A percentile compares a stretch with the other conserved stretches of the same genome.
phyloP scores from a whole-genome alignment of 352 stramenopile species.

The Pythium sukuiense region DNA sequence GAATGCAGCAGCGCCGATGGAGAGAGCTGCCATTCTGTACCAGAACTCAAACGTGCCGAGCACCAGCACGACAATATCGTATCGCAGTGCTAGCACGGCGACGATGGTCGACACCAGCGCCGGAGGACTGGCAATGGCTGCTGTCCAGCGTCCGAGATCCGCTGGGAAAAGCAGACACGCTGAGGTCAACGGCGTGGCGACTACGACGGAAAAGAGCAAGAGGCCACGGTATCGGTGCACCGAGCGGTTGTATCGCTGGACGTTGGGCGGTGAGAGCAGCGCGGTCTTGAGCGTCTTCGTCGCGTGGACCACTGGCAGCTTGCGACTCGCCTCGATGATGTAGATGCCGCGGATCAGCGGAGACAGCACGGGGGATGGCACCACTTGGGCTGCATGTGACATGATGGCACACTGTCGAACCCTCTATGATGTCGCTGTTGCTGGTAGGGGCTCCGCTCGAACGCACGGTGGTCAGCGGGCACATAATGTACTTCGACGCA shows the following conservation, averaged over 20 bases:
- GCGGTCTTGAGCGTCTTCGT: not conserved
- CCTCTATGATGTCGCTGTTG: no score
- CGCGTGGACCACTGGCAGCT: not conserved
- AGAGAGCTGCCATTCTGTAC: not conserved
- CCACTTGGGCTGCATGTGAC: not conserved
- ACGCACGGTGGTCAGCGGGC: no score
- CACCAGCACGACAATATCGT: not conserved
- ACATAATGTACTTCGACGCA: no score
- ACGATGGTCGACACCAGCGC: not conserved
- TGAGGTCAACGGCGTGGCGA: not conserved
- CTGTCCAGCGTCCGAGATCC: not conserved
- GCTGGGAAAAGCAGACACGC: not conserved
- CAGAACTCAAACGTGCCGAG: not conserved
- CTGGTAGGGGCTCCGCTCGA: no score
- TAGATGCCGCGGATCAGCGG: not conserved
- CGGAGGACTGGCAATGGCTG: not conserved
- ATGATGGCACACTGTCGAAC: not conserved
- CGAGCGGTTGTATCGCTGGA: not conserved
- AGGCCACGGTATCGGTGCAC: not conserved
- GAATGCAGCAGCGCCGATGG: not conserved
- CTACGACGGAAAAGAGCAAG: not conserved
- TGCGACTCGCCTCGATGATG: not conserved
- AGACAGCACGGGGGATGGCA: not conserved
- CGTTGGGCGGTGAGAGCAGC: not conserved
- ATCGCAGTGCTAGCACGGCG: not conserved